Evolutionary conservation across 371 early-diverging fungal species (phyloP), one percentile per base, ranked within the genome.

Genomic region (Zychaea mexicana): DNA sequence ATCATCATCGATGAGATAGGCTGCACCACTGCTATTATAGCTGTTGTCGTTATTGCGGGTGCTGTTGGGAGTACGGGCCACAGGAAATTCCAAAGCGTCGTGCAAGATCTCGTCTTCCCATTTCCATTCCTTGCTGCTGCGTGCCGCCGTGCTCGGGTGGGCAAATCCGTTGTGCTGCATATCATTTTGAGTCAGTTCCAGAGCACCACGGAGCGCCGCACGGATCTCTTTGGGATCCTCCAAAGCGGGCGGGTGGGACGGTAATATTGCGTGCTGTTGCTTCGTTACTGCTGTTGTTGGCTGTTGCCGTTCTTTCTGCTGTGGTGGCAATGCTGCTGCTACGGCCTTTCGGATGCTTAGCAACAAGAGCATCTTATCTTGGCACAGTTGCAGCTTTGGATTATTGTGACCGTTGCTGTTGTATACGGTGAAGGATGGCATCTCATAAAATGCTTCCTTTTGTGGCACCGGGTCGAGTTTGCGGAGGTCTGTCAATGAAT

Each of bases 171-270:
- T 67, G 52, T 65, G 64, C 33, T 69, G 68, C 69, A 73, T 69
- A 31, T 73, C 69, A 54, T 69, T 69, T 42, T 66, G 67, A 21
- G 69, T 67, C 13, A 67, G 8, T n/a, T 69, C 69, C 10, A 73
- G 56, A 27, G 73, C 73, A 42, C 73, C 69, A 33, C 69, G 61
- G 4, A 73, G 52, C 28, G 66, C 68, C 33, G 69, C 73, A 8
- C 73, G 69, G 22, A 73, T 33, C 42, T 69, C 58, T 31, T 66
- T 66, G 17, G 46, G 33, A 38, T 66, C 57, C 12, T 57, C 45
- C 10, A 33, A 31, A 28, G 59, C 28, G 15, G 59, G 59, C 28
- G 59, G 49, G 24, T 49, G 59, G 22, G 42, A n/a, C 27, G 59
- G 46, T 32, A 30, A 8, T 17, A 54, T 5, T 2, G 24, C 27